Percentiles rank a stretch among this genome's conserved stretches.
Conservation (phyloP, 148 eudicot genomes). For the Mesembryanthemum crystallinum region DNA sequence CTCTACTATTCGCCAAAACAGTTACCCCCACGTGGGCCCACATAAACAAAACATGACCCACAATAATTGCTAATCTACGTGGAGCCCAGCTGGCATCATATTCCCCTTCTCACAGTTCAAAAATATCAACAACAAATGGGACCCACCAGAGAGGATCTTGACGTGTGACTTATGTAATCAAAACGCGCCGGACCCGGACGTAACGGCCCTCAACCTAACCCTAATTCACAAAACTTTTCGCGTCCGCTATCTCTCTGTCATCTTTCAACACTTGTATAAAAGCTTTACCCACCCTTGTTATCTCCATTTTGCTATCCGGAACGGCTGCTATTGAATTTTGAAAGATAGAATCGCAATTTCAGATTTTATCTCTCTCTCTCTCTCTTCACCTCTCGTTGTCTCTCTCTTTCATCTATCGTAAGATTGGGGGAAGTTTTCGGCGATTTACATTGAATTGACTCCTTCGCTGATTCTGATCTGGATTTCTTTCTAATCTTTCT, state of each 20-base stretch:
- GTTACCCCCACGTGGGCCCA: background rate
- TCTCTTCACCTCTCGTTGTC: too few species aligned
- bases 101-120: too few species aligned
- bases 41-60: background rate
- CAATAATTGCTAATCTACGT: constrained; percentile 7
- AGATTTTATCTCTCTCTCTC: background rate
- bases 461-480: background rate
- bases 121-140: too few species aligned
- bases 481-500: background rate
- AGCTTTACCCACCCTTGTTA: background rate
- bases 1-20: background rate
- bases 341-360: background rate
- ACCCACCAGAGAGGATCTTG: background rate
- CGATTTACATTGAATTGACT: background rate
- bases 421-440: background rate
- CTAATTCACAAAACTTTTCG: constrained; percentile 12
- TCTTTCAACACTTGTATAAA: background rate
- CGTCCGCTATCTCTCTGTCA: constrained; percentile 19
- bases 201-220: constrained; percentile 18
- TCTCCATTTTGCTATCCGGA: background rate
- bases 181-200: constrained; percentile 6
- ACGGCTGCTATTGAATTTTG: background rate
- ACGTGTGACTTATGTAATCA: constrained; percentile 8
- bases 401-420: background rate
- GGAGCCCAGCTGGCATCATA: constrained; percentile 2